phyloP scores from a whole-genome alignment of 805 yeast species.

The Kodamaea laetipori region DNA sequence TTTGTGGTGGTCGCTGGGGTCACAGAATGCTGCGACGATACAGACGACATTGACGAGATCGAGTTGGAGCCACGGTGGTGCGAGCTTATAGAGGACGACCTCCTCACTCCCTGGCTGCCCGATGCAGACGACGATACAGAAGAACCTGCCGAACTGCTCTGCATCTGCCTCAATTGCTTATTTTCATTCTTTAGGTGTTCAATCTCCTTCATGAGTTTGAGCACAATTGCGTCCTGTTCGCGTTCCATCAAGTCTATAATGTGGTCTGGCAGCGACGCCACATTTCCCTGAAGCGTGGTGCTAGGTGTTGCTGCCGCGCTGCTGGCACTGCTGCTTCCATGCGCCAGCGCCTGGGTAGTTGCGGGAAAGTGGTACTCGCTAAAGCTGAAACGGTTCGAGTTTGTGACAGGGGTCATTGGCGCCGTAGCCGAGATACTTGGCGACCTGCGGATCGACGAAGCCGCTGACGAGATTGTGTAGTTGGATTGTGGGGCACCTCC shows the following conservation, averaged over 20 bases:
- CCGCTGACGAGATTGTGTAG: conserved; percentile 13
- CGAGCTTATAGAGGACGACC: conserved; percentile 19
- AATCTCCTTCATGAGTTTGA: conserved; percentile 66
- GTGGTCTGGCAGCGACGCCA: conserved; percentile 34
- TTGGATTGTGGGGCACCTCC: conserved; percentile 6
- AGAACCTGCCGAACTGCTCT: conserved; percentile 2
- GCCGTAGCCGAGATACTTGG: conserved; percentile 13
- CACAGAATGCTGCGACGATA: conserved; percentile 11
- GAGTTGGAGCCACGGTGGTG: conserved; percentile 15
- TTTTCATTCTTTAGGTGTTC: conserved; percentile 55
- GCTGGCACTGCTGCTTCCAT: no score
- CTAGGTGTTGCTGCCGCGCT: no score
- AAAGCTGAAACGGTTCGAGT: conserved; percentile 13
- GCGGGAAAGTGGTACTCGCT: conserved; percentile 13
- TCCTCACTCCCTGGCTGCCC: conserved; percentile 8
- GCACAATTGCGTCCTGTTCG: conserved; percentile 75
- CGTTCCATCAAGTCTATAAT: conserved; percentile 64
- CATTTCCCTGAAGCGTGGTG: conserved; percentile 2
- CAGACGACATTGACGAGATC: conserved; percentile 12
- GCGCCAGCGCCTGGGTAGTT: not conserved
- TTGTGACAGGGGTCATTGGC: conserved; percentile 7
- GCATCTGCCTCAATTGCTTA: conserved; percentile 30
- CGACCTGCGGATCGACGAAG: conserved; percentile 14
- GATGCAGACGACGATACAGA: not conserved
- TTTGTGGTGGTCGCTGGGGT: not conserved